phyloP scores from a whole-genome alignment of 495 filamentous ascomycete genomes.

The Baudoinia panamericana region DNA sequence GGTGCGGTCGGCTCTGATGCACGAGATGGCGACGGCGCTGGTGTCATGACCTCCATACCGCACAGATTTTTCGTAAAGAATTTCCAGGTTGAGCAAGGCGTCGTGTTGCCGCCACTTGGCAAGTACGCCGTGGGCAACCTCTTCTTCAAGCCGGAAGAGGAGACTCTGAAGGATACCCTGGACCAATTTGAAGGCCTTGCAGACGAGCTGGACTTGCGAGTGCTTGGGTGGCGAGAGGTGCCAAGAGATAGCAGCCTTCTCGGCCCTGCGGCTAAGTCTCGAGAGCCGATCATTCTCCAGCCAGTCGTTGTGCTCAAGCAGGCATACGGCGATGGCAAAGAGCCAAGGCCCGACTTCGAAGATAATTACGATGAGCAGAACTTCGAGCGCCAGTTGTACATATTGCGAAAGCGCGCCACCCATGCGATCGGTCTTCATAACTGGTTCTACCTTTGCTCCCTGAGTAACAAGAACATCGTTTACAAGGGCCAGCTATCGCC shows the following conservation, averaged over 20 bases:
- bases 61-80: conserved; percentile 99
- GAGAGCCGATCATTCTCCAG: conserved; percentile 89
- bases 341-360: conserved; percentile 65
- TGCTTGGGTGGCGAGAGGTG: conserved; percentile 94
- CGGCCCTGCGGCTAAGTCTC: conserved; percentile 81
- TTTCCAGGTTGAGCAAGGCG: conserved; percentile 77
- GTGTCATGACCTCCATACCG: conserved; percentile 98
- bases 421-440: conserved; percentile 91
- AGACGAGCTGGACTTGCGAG: conserved; percentile 70
- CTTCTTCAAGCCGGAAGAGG: conserved; percentile 94
- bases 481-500: conserved; percentile 98
- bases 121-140: conserved; percentile 97
- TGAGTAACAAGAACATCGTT: conserved; percentile 97
- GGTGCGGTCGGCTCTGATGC: conserved; percentile 96
- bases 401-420: conserved; percentile 87
- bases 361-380: conserved; percentile 68
- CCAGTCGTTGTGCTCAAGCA: conserved; percentile 85
- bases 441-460: conserved; percentile 97
- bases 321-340: conserved; percentile 74
- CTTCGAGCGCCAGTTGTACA: conserved; percentile 89
- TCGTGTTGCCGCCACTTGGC: conserved; percentile 73
- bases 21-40: conserved; percentile 92
- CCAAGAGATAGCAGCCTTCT: conserved; percentile 85
- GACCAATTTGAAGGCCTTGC: conserved; percentile 84
- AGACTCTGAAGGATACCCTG: conserved; percentile 76